Conservation (phyloP, 208 protist genomes). For the Blechomonas ayalai region DNA sequence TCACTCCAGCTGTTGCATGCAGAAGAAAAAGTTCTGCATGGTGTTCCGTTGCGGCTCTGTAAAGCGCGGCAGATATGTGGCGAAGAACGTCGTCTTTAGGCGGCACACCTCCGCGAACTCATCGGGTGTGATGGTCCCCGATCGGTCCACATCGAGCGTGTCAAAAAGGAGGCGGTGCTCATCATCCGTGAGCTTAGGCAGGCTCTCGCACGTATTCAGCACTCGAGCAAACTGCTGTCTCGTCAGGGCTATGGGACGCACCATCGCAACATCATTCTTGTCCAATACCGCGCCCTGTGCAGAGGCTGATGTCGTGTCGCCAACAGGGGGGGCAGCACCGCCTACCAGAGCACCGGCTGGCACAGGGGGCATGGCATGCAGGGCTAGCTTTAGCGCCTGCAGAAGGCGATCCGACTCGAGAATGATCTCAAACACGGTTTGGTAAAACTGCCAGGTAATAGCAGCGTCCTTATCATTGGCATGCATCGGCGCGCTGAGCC, state of each 20-base stretch:
- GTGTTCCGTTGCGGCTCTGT: constrained; percentile 34
- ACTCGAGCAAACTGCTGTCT: constrained; percentile 41
- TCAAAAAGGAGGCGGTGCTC: constrained; percentile 36
- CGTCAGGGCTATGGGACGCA: constrained; percentile 32
- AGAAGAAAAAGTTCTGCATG: constrained; percentile 62
- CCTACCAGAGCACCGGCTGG: constrained; percentile 11
- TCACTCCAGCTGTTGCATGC: constrained; percentile 72
- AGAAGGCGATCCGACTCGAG: constrained; percentile 36
- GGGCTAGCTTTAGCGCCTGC: constrained; percentile 32
- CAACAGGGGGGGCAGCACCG: constrained; percentile 32
- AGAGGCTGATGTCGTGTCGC: background rate
- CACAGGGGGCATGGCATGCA: constrained; percentile 32
- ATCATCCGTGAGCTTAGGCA: constrained; percentile 21
- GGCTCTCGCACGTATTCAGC: constrained; percentile 14
- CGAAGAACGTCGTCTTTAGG: constrained; percentile 22
- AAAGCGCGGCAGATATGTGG: constrained; percentile 31
- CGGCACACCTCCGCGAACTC: constrained; percentile 47
- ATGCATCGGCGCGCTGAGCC: background rate
- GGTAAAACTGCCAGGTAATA: constrained; percentile 55
- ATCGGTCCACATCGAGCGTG: constrained; percentile 47
- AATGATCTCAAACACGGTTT: constrained; percentile 63
- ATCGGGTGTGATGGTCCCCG: constrained; percentile 40
- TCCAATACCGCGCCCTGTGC: background rate
- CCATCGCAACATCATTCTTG: constrained; percentile 10
- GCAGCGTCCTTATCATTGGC: background rate